Base-by-base conservation (phyloP, 345 rosid genomes). In the Citrus inodora region DNA sequence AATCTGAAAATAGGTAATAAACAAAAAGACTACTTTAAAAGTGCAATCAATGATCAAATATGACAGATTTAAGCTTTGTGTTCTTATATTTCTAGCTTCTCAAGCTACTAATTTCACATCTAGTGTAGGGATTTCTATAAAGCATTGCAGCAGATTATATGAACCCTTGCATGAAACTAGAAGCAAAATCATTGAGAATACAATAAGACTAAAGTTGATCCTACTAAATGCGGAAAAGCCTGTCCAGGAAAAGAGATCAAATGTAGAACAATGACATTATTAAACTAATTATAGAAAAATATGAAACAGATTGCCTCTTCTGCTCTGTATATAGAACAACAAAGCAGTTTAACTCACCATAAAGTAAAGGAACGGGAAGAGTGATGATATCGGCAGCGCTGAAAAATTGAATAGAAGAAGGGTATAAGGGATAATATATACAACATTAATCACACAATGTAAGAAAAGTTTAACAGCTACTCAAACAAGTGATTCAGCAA, bases 351-450 rank as follows among this genome's bases (percentile, higher is more conserved):
- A 55, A 88, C 97, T 92, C 77, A 93, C 98, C 98, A 93, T 91
- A 82, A 91, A 96, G 72, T 96, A 96, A 73, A 96, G 88, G 74
- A 91, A 96, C 0, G 99, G 98, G 74, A 96, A 96, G 22, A 96
- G 90, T 74, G 97, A 90, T 28, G 95, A 90, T 80, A 92, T 90
- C 16, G 98, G 97, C 83, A 94, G 84, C 25, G 95, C 99, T 96
- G 92, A 83, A 86, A 90, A 67, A 76, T 66, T 59, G 10, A 33
- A 69, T 28, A 42, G 28, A 72, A 55, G 55, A 66, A 61, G 32
- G 58, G 42, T 6, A 62, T 70, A 5, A 69, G 40, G 16, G 74
- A 71, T 58, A 66, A 19, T 27, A 75, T 30, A 17, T 3, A 51
- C 22, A 14, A 69, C 22, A 42, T 4, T 37, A 67, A 59, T 48